A percentile compares a stretch with the other conserved stretches of the same genome.
phyloP scores from a whole-genome alignment of 371 early-diverging fungal species.

The Haplosporangium sp. region DNA sequence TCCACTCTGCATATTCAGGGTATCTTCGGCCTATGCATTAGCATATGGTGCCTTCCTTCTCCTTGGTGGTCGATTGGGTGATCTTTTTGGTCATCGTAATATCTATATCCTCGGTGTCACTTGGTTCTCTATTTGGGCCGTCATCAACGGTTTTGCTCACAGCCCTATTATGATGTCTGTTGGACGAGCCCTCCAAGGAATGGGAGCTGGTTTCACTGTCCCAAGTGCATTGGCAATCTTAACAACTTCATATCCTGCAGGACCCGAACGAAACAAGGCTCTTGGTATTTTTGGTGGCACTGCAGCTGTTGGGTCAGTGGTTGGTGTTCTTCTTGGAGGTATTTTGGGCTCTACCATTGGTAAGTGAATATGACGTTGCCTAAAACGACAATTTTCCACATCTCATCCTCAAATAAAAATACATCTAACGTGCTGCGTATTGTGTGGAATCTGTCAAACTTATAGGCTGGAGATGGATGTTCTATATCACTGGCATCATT shows the following conservation, averaged over 20 bases:
- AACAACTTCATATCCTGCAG: conserved; percentile 43
- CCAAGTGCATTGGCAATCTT: conserved; percentile 59
- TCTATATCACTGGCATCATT: conserved; percentile 56
- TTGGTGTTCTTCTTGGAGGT: conserved; percentile 33
- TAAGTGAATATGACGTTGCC: conserved; percentile 1
- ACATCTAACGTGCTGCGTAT: neutral
- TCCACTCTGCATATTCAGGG: conserved; percentile 14
- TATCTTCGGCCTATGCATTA: conserved; percentile 56
- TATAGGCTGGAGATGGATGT: conserved; percentile 61
- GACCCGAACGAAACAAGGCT: conserved; percentile 29
- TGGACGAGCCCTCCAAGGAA: conserved; percentile 58
- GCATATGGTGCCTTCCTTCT: conserved; percentile 60
- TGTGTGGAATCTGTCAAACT: too few species aligned
- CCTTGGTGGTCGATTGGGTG: conserved; percentile 57
- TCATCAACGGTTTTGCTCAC: conserved; percentile 55
- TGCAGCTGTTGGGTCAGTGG: conserved; percentile 25
- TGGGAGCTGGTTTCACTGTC: conserved; percentile 60
- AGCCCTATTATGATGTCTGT: conserved; percentile 52
- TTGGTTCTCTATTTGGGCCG: conserved; percentile 52
- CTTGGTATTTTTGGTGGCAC: conserved; percentile 40
- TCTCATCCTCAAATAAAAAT: neutral
- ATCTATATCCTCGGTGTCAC: conserved; percentile 54
- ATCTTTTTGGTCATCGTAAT: conserved; percentile 57
- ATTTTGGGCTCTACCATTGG: conserved; percentile 40
- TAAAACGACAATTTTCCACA: neutral